These are phyloP conservation scores for Solanum pennellii DNA, from an alignment of 257 asterid species.

Conservation along the genomic window DNA sequence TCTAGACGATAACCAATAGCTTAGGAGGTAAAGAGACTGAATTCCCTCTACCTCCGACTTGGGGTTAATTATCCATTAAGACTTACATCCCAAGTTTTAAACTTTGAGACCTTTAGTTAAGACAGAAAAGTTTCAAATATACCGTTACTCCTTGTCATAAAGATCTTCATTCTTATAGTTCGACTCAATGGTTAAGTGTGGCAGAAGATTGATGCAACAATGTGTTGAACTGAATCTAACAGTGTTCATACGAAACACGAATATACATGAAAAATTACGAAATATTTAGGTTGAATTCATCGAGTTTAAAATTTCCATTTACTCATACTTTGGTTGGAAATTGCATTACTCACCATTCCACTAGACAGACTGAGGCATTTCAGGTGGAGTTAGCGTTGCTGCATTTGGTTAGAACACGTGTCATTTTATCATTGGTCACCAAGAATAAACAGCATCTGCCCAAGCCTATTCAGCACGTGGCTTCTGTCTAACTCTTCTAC, in stretches of 20 bases:
- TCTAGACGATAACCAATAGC: background rate
- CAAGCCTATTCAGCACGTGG: conserved; percentile 3
- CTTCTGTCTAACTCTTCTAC: background rate
- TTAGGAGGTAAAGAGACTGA: background rate
- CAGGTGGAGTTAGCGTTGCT: background rate
- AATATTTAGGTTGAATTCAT: background rate
- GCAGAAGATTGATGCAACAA: background rate
- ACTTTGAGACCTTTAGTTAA: background rate
- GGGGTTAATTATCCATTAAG: background rate
- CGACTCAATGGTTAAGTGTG: background rate
- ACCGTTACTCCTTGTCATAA: background rate
- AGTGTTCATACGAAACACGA: background rate
- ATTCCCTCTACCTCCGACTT: background rate
- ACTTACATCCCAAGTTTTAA: background rate
- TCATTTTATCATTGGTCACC: background rate
- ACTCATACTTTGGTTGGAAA: background rate
- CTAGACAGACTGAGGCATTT: background rate
- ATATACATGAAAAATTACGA: background rate
- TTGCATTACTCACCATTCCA: background rate
- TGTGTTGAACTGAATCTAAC: background rate
- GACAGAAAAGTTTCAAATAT: background rate
- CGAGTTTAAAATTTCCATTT: background rate
- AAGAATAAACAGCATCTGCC: conserved; percentile 1
- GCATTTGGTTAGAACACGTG: background rate
- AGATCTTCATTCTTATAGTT: background rate